phyloP scores from a whole-genome alignment of 23 red algal genomes.

The Chondrus crispus region DNA sequence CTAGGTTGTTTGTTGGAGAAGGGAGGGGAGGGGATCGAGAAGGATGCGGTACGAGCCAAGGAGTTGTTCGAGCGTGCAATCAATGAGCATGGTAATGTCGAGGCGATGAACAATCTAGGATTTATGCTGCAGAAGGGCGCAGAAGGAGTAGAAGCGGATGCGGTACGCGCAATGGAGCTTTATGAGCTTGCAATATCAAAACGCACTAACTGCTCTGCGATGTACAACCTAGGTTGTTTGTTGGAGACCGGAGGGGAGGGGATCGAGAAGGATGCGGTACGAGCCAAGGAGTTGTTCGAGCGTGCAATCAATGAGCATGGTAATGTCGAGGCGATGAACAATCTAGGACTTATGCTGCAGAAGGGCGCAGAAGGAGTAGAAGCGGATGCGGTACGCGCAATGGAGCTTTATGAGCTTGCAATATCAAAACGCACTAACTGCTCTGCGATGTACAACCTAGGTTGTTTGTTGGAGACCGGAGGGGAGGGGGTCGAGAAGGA shows the following conservation, averaged over 20 bases:
- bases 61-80: conserved; percentile 41
- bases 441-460: conserved; percentile 21
- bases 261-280: not conserved
- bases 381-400: not conserved
- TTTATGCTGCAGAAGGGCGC: not conserved
- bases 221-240: not conserved
- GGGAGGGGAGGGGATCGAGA: not conserved
- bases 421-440: not conserved
- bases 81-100: conserved; percentile 9
- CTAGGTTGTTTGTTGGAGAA: conserved; percentile 15
- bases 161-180: not conserved
- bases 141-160: not conserved
- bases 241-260: not conserved
- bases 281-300: not conserved
- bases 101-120: not conserved
- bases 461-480: not conserved
- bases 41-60: not conserved
- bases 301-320: not conserved
- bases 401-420: conserved; percentile 28
- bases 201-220: not conserved
- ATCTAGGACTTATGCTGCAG: not conserved
- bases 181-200: not conserved
- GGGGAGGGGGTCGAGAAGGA: conserved; percentile 6
- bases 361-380: not conserved
- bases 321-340: not conserved